Conservation (phyloP, 2,329 filamentous ascomycete species). For the Phaeosphaeria sp. region DNA sequence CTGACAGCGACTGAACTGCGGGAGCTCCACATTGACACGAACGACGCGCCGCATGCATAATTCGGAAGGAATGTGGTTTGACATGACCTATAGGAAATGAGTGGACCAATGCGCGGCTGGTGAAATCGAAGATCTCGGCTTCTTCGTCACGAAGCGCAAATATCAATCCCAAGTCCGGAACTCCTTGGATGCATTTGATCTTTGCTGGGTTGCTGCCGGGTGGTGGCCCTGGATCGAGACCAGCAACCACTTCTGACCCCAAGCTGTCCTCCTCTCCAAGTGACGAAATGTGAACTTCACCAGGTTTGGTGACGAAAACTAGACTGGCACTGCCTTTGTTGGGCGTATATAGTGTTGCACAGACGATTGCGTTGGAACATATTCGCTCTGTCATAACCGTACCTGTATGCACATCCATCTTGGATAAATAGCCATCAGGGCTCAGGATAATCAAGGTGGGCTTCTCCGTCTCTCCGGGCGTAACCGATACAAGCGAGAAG, state of each 20-base stretch:
- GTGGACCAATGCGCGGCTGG: conserved; percentile 63
- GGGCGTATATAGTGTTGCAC: conserved; percentile 34
- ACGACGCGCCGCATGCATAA: conserved; percentile 62
- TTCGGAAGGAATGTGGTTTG: conserved; percentile 65
- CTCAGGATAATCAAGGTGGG: conserved; percentile 65
- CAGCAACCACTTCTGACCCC: conserved; percentile 42
- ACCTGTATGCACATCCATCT: conserved; percentile 59
- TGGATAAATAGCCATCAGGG: conserved; percentile 67
- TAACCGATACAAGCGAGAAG: conserved; percentile 58
- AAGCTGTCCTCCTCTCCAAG: conserved; percentile 30
- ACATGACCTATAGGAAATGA: conserved; percentile 67
- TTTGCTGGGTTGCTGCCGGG: conserved; percentile 50
- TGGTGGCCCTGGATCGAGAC: conserved; percentile 43
- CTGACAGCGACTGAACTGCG: conserved; percentile 67
- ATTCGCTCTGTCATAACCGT: conserved; percentile 39
- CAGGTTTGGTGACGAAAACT: conserved; percentile 41
- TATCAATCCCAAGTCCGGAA: conserved; percentile 65
- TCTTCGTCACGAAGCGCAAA: conserved; percentile 64
- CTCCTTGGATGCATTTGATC: conserved; percentile 63
- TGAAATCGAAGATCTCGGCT: conserved; percentile 68
- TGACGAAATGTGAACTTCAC: conserved; percentile 43
- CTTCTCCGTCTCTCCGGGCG: conserved; percentile 35
- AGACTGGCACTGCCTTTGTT: conserved; percentile 36
- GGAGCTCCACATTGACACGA: conserved; percentile 61
- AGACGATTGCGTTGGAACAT: conserved; percentile 31